Evolutionary conservation across 345 rosid species (phyloP).

Genomic region (Rhizophora mangle): DNA sequence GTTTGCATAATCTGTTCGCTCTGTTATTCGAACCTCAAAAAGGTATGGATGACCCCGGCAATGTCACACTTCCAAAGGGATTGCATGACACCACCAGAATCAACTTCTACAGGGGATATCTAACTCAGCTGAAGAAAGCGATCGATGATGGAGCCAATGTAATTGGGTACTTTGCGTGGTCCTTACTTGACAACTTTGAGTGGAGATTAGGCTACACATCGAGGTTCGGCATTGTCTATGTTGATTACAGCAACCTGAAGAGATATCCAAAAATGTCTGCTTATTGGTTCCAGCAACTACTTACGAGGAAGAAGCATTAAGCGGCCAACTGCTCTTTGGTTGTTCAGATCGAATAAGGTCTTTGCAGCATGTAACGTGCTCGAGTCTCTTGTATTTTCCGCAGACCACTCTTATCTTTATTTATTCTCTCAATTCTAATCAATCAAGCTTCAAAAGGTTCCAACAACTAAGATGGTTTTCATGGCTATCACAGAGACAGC

Average conservation of each 20-base stretch:
- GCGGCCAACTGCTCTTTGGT: too few relatives aligned
- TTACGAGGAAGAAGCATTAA: constrained; percentile 31
- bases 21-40: background rate
- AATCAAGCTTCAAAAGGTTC: too few relatives aligned
- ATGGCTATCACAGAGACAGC: too few relatives aligned
- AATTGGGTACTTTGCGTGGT: constrained; percentile 90
- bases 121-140: constrained; percentile 82
- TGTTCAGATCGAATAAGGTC: too few relatives aligned
- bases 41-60: constrained; percentile 96
- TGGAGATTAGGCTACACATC: constrained; percentile 93
- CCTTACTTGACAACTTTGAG: constrained; percentile 91
- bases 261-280: constrained; percentile 95
- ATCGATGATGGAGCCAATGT: constrained; percentile 79
- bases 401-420: too few relatives aligned
- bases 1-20: background rate
- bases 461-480: too few relatives aligned
- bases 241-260: constrained; percentile 62
- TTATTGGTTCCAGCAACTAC: constrained; percentile 73
- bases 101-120: constrained; percentile 61
- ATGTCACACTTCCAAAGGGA: constrained; percentile 61
- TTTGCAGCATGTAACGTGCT: too few relatives aligned
- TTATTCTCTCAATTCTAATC: too few relatives aligned
- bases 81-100: constrained; percentile 78
- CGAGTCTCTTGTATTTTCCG: too few relatives aligned
- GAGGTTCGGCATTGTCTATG: constrained; percentile 89